Percentiles rank a stretch among this genome's conserved stretches.
Evolutionary conservation across 2,329 filamentous ascomycete genomes (phyloP).

Genomic region (Colletotrichum tofieldiae): DNA sequence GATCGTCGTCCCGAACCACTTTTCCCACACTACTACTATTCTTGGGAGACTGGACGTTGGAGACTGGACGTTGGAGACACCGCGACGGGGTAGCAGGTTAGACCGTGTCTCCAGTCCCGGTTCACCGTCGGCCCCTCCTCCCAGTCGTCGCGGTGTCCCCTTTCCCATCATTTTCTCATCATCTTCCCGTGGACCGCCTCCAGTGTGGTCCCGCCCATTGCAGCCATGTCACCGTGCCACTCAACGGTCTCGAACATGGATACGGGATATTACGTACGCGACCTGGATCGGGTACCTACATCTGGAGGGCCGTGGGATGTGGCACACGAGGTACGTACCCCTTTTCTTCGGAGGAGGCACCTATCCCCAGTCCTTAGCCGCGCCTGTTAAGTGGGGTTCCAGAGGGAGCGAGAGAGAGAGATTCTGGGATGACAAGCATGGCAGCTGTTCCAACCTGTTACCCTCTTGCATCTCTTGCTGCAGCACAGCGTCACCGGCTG

Average conservation of each 20-base stretch:
- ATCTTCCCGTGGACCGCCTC: background rate
- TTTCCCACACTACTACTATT: conserved; percentile 25
- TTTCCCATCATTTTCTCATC: conserved; percentile 19
- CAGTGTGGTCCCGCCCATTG: background rate
- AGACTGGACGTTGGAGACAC: background rate
- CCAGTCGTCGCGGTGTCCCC: background rate
- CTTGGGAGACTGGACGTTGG: background rate
- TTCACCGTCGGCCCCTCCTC: background rate
- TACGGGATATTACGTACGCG: conserved; percentile 39
- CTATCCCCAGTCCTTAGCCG: conserved; percentile 13
- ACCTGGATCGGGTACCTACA: conserved; percentile 14
- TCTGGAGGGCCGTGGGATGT: background rate
- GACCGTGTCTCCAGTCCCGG: background rate
- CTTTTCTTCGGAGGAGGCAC: no score
- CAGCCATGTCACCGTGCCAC: background rate
- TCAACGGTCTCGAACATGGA: conserved; percentile 29
- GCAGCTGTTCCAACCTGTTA: conserved; percentile 9
- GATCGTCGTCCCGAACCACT: conserved; percentile 22
- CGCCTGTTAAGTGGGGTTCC: conserved; percentile 33
- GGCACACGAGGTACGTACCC: background rate
- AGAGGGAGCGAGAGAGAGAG: background rate
- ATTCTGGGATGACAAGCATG: conserved; percentile 27
- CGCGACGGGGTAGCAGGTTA: background rate
- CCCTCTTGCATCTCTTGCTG: conserved; percentile 4
- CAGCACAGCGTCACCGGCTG: conserved; percentile 1